These are phyloP conservation scores for Micractinium sp. DNA, from an alignment of 139 green algal genomes.

Conservation along the genomic window DNA sequence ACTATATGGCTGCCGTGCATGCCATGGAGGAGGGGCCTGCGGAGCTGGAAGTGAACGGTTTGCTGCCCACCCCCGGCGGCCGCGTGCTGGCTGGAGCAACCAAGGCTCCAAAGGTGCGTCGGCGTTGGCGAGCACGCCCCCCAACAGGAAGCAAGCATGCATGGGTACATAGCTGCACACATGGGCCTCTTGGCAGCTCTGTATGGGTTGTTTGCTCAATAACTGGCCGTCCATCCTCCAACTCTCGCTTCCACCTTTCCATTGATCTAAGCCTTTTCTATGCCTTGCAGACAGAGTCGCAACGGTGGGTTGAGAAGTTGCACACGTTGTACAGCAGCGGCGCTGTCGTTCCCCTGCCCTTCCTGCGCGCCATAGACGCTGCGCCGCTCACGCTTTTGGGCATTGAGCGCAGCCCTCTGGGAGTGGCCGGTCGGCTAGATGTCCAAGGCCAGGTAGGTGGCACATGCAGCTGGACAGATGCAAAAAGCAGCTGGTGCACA, in stretches of 20 bases:
- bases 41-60: conserved; percentile 5
- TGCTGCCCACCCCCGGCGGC: not conserved
- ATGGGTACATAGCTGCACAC: not conserved
- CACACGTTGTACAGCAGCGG: conserved; percentile 71
- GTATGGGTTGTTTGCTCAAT: not conserved
- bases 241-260: not conserved
- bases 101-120: conserved; percentile 5
- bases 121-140: not conserved
- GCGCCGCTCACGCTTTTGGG: conserved; percentile 74
- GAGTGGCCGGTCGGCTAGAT: too few relatives aligned
- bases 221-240: not conserved
- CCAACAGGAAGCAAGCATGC: too few relatives aligned
- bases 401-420: not conserved
- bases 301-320: conserved; percentile 63
- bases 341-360: conserved; percentile 82
- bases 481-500: too few relatives aligned
- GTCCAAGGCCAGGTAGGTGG: not conserved
- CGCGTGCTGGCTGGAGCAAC: conserved; percentile 5
- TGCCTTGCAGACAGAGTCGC: conserved; percentile 9
- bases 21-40: conserved; percentile 1
- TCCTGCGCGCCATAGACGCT: conserved; percentile 73
- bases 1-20: conserved; percentile 55
- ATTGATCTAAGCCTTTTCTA: not conserved
- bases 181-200: conserved; percentile 30
- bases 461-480: too few relatives aligned